Base-by-base conservation (phyloP, 176 grass and related monocot species). In the Puya raimondii region DNA sequence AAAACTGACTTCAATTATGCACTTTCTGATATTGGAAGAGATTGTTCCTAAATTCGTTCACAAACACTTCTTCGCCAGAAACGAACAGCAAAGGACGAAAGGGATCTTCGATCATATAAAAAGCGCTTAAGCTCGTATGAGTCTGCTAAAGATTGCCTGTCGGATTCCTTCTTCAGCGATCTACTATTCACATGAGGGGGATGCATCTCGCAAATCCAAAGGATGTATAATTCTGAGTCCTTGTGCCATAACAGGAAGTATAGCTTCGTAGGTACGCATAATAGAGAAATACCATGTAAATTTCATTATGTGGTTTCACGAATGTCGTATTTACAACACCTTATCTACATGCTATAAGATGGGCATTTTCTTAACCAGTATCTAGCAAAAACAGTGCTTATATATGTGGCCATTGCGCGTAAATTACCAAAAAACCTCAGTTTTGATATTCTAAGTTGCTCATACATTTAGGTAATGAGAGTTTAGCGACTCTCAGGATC, bases 61-160 rank as follows among this genome's bases (percentile, higher is more conserved):
- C 42, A 51, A 16, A 52, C 16, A 42, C 20, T 65, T 51, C 64
- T 12, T 51, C 75, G 5, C 65, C 68, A 96, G 92, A 80, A 53
- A 22, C 72, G 71, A 64, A 80, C 83, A 7, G 3, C 51, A 67
- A 89, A 82, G 25, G 83, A 89, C 11, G 85, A 89, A 53, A 79
- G 88, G 66, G 88, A 91, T 50, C 88, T 96, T 47, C 83, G 92
- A 16, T 91, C 86, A 13, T 85, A 91, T 21, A 91, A 81, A 80
- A 96, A 89, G 61, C 88, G 83, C 12, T 78, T 96, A 48, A 77
- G 75, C 57, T 76, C 63, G 0, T 89, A 80, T 2, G 51, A 70
- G 63, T 91, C 85, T 13, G 85, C 88, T 50, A 67, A 49, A 76
- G 88, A 89, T 48, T 89, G 88, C 26, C 83, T 96, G 0, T 47